phyloP scores from a whole-genome alignment of 2,329 filamentous ascomycete genomes.

The Alternaria postmessia region DNA sequence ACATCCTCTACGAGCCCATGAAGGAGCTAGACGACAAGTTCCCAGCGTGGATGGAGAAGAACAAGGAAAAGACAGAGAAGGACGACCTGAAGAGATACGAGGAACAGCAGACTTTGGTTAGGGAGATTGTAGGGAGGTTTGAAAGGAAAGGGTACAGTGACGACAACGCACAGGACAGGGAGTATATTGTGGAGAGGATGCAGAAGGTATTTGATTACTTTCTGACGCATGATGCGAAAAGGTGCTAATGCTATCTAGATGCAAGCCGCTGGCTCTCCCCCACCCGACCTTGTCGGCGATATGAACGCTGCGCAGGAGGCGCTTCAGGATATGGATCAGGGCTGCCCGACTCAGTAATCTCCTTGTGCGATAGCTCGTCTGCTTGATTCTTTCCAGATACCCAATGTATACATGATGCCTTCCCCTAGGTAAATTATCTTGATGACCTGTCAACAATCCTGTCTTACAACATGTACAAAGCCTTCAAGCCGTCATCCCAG shows the following conservation, averaged over 20 bases:
- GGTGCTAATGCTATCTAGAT: slow-evolving; percentile 66
- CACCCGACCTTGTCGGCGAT: slow-evolving; percentile 88
- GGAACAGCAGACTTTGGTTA: slow-evolving; percentile 79
- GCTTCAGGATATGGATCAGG: slow-evolving; percentile 62
- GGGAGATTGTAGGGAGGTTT: slow-evolving; percentile 88
- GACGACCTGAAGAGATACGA: slow-evolving; percentile 83
- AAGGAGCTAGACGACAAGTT: slow-evolving; percentile 95
- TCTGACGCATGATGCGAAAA: background rate
- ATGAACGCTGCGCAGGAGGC: slow-evolving; percentile 82
- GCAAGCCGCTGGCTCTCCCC: slow-evolving; percentile 93
- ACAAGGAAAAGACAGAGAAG: slow-evolving; percentile 67
- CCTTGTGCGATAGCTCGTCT: slow-evolving; percentile 7
- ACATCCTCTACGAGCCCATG: slow-evolving; percentile 98
- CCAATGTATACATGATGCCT: slow-evolving; percentile 24
- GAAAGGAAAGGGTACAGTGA: slow-evolving; percentile 84
- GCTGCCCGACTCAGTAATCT: slow-evolving; percentile 68
- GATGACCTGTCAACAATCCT: background rate
- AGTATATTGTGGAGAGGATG: slow-evolving; percentile 97
- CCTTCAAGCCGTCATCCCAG: background rate
- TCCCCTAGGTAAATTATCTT: background rate
- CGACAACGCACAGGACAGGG: slow-evolving; percentile 79
- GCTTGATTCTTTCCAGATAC: slow-evolving; percentile 32
- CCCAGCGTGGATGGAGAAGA: slow-evolving; percentile 84
- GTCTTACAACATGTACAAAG: background rate
- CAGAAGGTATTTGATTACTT: slow-evolving; percentile 73